A percentile compares a stretch with the other conserved stretches of the same genome.
Conservation (phyloP, 345 rosid species). For the Populus euphratica region DNA sequence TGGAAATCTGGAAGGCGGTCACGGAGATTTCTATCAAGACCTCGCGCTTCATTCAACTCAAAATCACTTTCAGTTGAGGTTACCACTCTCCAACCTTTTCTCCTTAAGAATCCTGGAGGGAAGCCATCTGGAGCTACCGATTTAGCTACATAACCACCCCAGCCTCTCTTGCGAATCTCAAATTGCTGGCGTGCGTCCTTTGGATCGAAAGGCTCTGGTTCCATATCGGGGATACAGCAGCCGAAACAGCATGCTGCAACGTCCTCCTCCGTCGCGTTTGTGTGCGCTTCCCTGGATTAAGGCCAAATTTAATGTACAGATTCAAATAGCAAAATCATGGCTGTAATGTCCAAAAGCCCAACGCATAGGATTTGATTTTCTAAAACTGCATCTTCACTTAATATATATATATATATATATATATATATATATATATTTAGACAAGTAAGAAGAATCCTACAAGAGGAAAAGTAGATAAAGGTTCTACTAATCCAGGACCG, state of each 20-base stretch:
- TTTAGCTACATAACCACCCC: background rate
- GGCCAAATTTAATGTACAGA: too few species aligned
- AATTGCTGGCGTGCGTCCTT: slow-evolving; percentile 3
- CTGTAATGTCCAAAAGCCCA: too few species aligned
- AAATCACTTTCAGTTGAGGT: slow-evolving; percentile 1
- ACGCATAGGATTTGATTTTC: background rate
- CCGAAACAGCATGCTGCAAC: slow-evolving; percentile 13
- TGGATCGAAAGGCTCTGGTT: slow-evolving; percentile 3
- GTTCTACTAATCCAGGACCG: too few species aligned
- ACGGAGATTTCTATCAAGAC: slow-evolving; percentile 11
- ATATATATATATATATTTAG: too few species aligned
- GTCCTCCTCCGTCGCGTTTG: slow-evolving; percentile 17
- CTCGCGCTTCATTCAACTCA: slow-evolving; percentile 15
- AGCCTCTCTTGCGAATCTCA: background rate
- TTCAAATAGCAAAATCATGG: too few species aligned
- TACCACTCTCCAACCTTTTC: slow-evolving; percentile 8
- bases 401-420: too few species aligned
- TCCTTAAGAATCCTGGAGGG: slow-evolving; percentile 18
- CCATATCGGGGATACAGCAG: background rate
- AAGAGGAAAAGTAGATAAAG: too few species aligned
- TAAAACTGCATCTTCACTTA: background rate
- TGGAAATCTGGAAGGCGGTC: slow-evolving; percentile 12
- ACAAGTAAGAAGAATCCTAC: too few species aligned
- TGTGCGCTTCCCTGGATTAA: slow-evolving; percentile 14
- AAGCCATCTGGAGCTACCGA: slow-evolving; percentile 11